Conservation (phyloP, 2,329 filamentous ascomycete species). For the Fusarium tricinctum region DNA sequence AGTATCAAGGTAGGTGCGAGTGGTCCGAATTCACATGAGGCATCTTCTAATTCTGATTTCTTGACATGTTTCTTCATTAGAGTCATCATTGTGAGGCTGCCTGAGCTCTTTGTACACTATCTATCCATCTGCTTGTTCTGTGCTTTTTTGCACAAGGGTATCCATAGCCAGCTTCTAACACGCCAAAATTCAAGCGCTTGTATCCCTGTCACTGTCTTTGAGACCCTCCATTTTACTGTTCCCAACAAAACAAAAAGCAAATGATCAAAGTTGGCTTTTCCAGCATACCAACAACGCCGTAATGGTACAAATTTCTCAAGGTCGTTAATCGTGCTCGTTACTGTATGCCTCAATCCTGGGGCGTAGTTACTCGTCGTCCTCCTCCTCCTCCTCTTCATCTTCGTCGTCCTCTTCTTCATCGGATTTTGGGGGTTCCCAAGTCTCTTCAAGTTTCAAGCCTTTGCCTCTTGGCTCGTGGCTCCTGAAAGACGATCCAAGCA, state of each 20-base stretch:
- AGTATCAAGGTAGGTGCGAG: too few species aligned
- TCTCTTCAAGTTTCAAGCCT: slow-evolving; percentile 84
- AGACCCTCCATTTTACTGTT: slow-evolving; percentile 17
- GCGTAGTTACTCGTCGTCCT: slow-evolving; percentile 41
- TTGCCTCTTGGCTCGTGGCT: slow-evolving; percentile 70
- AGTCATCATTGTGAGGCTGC: slow-evolving; percentile 15
- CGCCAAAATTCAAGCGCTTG: slow-evolving; percentile 31
- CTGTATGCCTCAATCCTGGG: slow-evolving; percentile 29
- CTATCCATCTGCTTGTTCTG: slow-evolving; percentile 18
- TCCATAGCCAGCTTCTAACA: slow-evolving; percentile 42
- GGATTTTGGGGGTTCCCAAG: slow-evolving; percentile 78
- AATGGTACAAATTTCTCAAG: slow-evolving; percentile 34
- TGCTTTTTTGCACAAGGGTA: slow-evolving; percentile 44
- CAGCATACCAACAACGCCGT: slow-evolving; percentile 20
- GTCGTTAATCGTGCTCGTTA: slow-evolving; percentile 40
- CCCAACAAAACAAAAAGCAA: not conserved
- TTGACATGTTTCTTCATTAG: slow-evolving; percentile 15
- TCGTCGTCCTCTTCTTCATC: slow-evolving; percentile 69
- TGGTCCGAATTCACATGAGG: too few species aligned
- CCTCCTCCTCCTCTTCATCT: slow-evolving; percentile 51
- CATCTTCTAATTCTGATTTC: not conserved
- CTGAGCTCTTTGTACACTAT: slow-evolving; percentile 21
- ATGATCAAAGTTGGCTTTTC: slow-evolving; percentile 16
- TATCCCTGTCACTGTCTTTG: slow-evolving; percentile 23
- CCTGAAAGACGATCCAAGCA: slow-evolving; percentile 66